Evolutionary conservation across 169 alveolate species (phyloP), one percentile per base, ranked within the genome.

Genomic region (Theileria annulata): DNA sequence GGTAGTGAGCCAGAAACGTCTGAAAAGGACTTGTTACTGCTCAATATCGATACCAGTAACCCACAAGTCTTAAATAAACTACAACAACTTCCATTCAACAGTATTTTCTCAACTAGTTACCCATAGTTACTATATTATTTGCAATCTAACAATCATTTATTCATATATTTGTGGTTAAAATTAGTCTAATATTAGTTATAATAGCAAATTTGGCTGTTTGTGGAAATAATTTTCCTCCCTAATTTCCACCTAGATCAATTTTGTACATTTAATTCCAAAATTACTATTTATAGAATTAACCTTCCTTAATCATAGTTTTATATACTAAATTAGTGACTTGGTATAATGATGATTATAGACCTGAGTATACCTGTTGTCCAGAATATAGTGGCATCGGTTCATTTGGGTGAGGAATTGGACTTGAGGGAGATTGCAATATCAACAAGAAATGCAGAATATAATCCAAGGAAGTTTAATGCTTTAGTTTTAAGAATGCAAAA

Each of bases 401-500:
- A 97, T 77, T 80, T 97, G 31, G 87, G 94, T 47, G 79, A 93
- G 27, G 91, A 94, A 69, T 79, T 97, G 28, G 98, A 98, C 83
- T 90, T 97, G 23, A 88, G 98, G 42, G 92, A 90, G 75, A 95
- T 97, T 5, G 98, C 99, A 2, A 83, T 96, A 2, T 95, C 96
- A 51, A 98, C 98, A 17, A 85, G 98, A 47, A 96, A 96, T 80
- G 98, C 99, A 8, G 99, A 98, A 91, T 98, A 97, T 79, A 98
- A 97, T 77, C 99, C 99, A 17, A 95, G 91, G 47, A 91, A 98
- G 79, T 96, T 98, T 81, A 97, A 98, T 37, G 99, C 99, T 10
- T 98, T 96, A 10, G 97, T 98, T 48, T 93, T 97, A 96, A 88
- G 99, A 79, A 85, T 98, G 70, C 95, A 95, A 73, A 96, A 98